A percentile compares a stretch with the other conserved stretches of the same genome.
These are phyloP conservation scores for Xerocomus spinulosus DNA, from an alignment of 768 basidiomycete species.

Conservation along the genomic window DNA sequence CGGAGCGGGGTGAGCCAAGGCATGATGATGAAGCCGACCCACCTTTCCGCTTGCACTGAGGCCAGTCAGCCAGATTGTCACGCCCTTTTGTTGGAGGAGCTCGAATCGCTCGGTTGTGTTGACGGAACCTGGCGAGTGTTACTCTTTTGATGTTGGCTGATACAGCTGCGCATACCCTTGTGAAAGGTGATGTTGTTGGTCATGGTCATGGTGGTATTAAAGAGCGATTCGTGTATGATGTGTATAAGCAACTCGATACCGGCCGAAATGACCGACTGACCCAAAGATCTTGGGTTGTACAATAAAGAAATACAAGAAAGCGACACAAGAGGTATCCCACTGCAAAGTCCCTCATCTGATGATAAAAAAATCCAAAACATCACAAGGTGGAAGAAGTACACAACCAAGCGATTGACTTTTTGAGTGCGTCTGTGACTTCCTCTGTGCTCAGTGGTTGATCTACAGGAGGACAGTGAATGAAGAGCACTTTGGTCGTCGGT, in stretches of 20 bases:
- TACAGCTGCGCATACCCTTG: constrained; percentile 39
- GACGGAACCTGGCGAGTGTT: constrained; percentile 59
- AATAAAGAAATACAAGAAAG: constrained; percentile 3
- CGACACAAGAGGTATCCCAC: constrained; percentile 8
- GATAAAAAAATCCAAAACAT: constrained; percentile 2
- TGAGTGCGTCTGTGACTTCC: constrained; percentile 64
- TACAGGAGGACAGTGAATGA: constrained; percentile 69
- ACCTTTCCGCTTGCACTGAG: constrained; percentile 95
- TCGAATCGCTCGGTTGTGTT: constrained; percentile 58
- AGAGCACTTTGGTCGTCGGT: constrained; percentile 46
- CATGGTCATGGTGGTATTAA: constrained; percentile 27
- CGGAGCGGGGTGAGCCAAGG: not conserved
- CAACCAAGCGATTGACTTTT: constrained; percentile 58
- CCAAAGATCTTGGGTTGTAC: not conserved
- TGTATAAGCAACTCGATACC: not conserved
- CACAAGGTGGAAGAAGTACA: constrained; percentile 26
- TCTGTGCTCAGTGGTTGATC: constrained; percentile 59
- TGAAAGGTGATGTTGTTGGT: constrained; percentile 64
- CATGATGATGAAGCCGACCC: constrained; percentile 4
- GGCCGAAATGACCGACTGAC: constrained; percentile 15
- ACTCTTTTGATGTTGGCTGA: not conserved
- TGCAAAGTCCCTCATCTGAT: constrained; percentile 21
- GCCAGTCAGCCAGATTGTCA: constrained; percentile 96
- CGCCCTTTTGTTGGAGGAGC: constrained; percentile 74
- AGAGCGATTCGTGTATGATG: too few relatives aligned